phyloP scores from a whole-genome alignment of 164 flowering plant genomes.

The Liriodendron chinense region DNA sequence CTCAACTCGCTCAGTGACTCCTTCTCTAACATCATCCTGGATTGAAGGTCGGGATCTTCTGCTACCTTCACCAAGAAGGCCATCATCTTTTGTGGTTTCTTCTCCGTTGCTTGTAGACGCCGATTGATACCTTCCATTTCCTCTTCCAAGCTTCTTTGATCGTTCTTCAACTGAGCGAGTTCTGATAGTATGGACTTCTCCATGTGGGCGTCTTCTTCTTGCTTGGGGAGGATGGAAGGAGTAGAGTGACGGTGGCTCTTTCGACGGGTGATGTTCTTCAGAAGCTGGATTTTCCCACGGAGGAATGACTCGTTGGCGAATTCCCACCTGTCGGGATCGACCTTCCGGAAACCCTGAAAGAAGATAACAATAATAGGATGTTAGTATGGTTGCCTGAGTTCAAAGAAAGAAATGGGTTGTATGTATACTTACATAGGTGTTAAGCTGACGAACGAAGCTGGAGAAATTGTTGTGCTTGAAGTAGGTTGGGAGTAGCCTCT shows the following conservation, averaged over 20 bases:
- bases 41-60: slow-evolving; percentile 62
- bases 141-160: slow-evolving; percentile 54
- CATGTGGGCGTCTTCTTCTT: slow-evolving; percentile 14
- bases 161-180: slow-evolving; percentile 53
- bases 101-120: slow-evolving; percentile 72
- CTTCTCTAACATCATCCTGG: slow-evolving; percentile 49
- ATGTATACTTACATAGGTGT: slow-evolving; percentile 68
- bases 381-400: background rate
- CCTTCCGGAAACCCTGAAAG: slow-evolving; percentile 72
- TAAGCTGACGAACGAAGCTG: slow-evolving; percentile 90
- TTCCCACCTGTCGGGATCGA: slow-evolving; percentile 87
- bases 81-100: slow-evolving; percentile 86
- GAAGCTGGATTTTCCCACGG: slow-evolving; percentile 64
- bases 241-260: slow-evolving; percentile 14
- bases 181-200: slow-evolving; percentile 49
- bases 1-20: slow-evolving; percentile 18
- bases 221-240: background rate
- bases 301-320: slow-evolving; percentile 84
- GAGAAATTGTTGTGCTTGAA: slow-evolving; percentile 98
- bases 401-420: background rate
- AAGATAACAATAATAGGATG: background rate
- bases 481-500: slow-evolving; percentile 54
- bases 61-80: slow-evolving; percentile 66
- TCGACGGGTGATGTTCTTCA: slow-evolving; percentile 58
- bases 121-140: slow-evolving; percentile 57